Base-by-base conservation (phyloP, 2,329 filamentous ascomycete species). In the Sporothrix variecibatus region DNA sequence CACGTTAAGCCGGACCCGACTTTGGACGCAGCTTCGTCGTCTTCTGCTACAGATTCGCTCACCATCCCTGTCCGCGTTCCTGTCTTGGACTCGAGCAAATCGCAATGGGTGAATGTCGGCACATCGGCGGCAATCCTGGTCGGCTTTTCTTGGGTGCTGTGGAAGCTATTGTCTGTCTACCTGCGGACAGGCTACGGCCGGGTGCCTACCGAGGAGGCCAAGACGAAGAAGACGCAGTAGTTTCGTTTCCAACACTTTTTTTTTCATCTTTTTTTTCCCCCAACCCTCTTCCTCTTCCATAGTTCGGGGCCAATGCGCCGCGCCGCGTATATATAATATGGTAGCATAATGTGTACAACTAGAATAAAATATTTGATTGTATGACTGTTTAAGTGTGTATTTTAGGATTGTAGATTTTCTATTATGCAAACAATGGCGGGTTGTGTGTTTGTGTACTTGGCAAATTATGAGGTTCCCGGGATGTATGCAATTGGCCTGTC, bases 131-230 rank as follows among this genome's bases (percentile, higher is more conserved):
- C 86, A 1, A 88, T 94, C 15, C 75, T 86, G 1, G 77, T 91
- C 53, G 93, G 93, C 0, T 93, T 93, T 79, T 79, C 85, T n/a
- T 94, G 92, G 90, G 85, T 94, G 23, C 78, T 91, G 20, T 91
- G 87, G 87, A 91, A 88, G 79, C 81, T 93, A 58, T 79, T 81
- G 20, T 79, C 77, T 6, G 83, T 83, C 11, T 85, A 82, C 76
- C 71, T 79, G 17, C 78, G 74, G 75, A 79, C 81, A 28, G 82
- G 82, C 4, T 79, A 83, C 60, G 78, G 81, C 26, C 73, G 76
- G 23, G 71, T 73, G 43, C 74, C 75, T 40, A 68, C 75, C 28
- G 38, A 46, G 12, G 62, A 67, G 7, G 75, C 79, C 75, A 79
- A 79, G 26, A 71, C 73, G 26, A 77, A 75, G 68, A 78, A 78